Conservation (phyloP, 1,284 basidiomycete species). For the Cryptococcus wingfieldii region DNA sequence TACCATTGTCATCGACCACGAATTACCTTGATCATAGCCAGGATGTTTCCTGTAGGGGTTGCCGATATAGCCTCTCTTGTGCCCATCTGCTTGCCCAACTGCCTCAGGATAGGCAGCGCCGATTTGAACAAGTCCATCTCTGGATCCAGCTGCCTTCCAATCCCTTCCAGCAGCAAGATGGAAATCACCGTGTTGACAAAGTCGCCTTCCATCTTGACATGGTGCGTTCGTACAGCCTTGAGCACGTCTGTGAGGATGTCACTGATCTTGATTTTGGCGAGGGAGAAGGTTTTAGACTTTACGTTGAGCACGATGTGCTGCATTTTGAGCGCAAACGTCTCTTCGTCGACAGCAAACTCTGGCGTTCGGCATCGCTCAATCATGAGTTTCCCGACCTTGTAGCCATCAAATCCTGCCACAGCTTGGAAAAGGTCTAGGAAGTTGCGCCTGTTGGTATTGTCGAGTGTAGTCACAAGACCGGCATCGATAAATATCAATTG, state of each 20-base stretch:
- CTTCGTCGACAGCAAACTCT: slow-evolving; percentile 81
- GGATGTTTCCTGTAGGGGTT: slow-evolving; percentile 65
- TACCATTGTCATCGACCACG: background rate
- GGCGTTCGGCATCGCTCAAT: slow-evolving; percentile 91
- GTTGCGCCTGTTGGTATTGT: slow-evolving; percentile 75
- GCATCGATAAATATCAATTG: slow-evolving; percentile 97
- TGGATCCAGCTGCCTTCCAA: slow-evolving; percentile 90
- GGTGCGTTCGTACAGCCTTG: slow-evolving; percentile 80
- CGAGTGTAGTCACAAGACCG: slow-evolving; percentile 84
- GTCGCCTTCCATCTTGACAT: slow-evolving; percentile 98
- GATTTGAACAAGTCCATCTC: slow-evolving; percentile 88
- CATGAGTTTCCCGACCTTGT: slow-evolving; percentile 91
- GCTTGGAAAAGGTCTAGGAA: slow-evolving; percentile 96
- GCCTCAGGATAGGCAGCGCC: slow-evolving; percentile 81
- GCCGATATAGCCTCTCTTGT: slow-evolving; percentile 65
- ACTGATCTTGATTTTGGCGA: slow-evolving; percentile 92
- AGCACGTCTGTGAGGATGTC: slow-evolving; percentile 88
- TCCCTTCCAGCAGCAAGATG: slow-evolving; percentile 89
- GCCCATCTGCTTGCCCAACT: slow-evolving; percentile 83
- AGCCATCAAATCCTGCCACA: slow-evolving; percentile 94
- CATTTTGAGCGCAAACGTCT: slow-evolving; percentile 95
- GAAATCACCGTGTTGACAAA: slow-evolving; percentile 98
- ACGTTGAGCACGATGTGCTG: slow-evolving; percentile 90
- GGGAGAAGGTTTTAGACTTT: slow-evolving; percentile 92
- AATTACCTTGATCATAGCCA: slow-evolving; percentile 75